Percentiles rank a stretch among this genome's conserved stretches.
These are phyloP conservation scores for Raffaelea albimanens DNA, from an alignment of 2,329 filamentous ascomycete genomes.

Conservation along the genomic window DNA sequence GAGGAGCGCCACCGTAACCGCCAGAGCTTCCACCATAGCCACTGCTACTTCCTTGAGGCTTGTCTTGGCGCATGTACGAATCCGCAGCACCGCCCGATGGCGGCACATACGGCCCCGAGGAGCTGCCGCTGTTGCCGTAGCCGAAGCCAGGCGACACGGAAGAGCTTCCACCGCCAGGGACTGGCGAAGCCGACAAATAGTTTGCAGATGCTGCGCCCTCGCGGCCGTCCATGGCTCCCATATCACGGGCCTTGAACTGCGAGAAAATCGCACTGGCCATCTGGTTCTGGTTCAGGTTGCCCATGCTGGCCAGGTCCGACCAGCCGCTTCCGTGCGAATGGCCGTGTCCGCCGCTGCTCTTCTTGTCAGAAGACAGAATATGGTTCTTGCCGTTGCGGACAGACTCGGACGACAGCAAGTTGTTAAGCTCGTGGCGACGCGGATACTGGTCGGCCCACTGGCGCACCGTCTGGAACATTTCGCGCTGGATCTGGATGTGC, in stretches of 20 bases:
- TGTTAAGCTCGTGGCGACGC: conserved; percentile 59
- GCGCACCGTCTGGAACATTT: conserved; percentile 82
- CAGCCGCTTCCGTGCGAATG: conserved; percentile 21
- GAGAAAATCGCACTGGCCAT: conserved; percentile 51
- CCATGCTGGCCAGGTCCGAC: conserved; percentile 39
- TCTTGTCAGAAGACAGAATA: conserved; percentile 28
- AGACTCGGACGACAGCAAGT: conserved; percentile 70
- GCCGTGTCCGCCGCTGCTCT: conserved; percentile 17
- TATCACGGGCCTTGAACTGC: conserved; percentile 49
- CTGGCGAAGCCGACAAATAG: conserved; percentile 27
- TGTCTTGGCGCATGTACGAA: conserved; percentile 7
- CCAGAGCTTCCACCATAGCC: background rate
- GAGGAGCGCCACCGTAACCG: background rate
- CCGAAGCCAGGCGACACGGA: conserved; percentile 25
- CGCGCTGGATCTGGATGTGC: conserved; percentile 66
- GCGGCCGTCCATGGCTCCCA: conserved; percentile 43
- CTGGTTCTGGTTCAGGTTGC: conserved; percentile 6
- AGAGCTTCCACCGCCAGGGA: conserved; percentile 9
- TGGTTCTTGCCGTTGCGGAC: conserved; percentile 82
- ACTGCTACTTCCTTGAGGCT: conserved; percentile 1
- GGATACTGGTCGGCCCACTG: conserved; percentile 66
- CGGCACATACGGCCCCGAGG: background rate
- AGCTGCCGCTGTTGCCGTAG: conserved; percentile 25
- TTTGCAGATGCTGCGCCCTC: conserved; percentile 21
- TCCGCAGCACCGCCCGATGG: conserved; percentile 9